Evolutionary conservation across 2,329 filamentous ascomycete genomes (phyloP), one percentile per base, ranked within the genome.

Genomic region (Cercospora sp.): DNA sequence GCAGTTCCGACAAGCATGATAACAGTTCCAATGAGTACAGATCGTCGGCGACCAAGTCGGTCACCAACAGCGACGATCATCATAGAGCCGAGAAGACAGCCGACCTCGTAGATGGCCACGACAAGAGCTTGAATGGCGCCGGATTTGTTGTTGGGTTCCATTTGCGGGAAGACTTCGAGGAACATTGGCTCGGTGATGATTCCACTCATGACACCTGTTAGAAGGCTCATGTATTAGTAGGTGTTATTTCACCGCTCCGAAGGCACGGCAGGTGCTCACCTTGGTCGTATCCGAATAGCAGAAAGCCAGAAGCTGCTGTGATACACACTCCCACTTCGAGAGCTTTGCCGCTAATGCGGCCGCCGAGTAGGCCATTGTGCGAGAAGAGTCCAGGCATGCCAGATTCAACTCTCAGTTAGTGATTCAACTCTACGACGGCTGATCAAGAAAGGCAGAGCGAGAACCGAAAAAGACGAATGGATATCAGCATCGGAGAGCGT

Each of bases 1-100:
- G 85, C 80, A 33, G 87, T 86, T n/a, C 87, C 87, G 30, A 89
- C 64, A 18, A 88, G 79, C 83, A 89, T 86, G 71, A 90, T 84
- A 12, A 80, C 69, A 5, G 84, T 84, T 18, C 88, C 88, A 16
- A 86, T 80, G 71, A 90, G 86, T 61, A 88, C 87, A 2, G 84
- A 84, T 36, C 84, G 80, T 74, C 83, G 82, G 23, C 88, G 82
- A 20, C 87, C 87, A 33, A 89, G 82, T 12, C 82, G 80, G 70
- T 90, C 88, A 31, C 88, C 88, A 6, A 86, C 75, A 74, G 79
- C 81, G 68, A 81, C 75, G 42, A 75, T 76, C 20, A 76, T 71
- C 28, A 81, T 71, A 2, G 81, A 79, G 5, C 81, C 81, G 13
- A 84, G n/a, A 13, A 72, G 63, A 68, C 68, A 71, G 40, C 74